Base-by-base conservation (phyloP, 2,329 filamentous ascomycete species). In the Bisporella sp. region DNA sequence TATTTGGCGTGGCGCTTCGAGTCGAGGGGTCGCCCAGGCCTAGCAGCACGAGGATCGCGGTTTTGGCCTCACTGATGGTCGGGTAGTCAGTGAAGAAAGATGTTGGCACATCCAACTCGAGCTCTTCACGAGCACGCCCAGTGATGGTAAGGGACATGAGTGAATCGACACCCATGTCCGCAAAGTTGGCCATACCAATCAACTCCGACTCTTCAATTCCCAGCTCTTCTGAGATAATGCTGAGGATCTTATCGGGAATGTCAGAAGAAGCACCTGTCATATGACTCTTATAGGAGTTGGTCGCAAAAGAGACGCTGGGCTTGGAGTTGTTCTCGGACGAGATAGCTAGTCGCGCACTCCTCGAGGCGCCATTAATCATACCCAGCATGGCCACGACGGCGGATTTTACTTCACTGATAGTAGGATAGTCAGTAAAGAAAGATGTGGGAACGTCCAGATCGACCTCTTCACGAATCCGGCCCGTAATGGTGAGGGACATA, bases 111-210 rank as follows among this genome's bases (percentile, higher is more conserved):
- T 77, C 71, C 1, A 80, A 58, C 39, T 78, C 75, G 4, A 81
- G 64, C 28, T 81, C 76, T 54, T 81, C 77, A 7, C 74, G 73
- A 49, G 81, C 72, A n/a, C 76, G 71, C n/a, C 73, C 75, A 12
- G 71, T 71, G 39, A 81, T 77, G 4, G 75, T 78, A 35, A 81
- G 65, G 1, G 74, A 70, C 66, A 81, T 75, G 28, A 81, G 69
- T 1, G 78, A 81, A 59, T 81, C 78, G n/a, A 80, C 73, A 29
- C 78, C 78, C 1, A 79, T 68, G 50, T 81, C 76, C 4, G 70
- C 67, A 58, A 81, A 80, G 44, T 69, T 71, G 6, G 76, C 75
- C 51, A 74, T 73, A 56, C 80, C 75, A 2, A 69, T 74, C 3
- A 81, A 67, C 58, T 81, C 78, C 35, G 74, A 74, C n/a, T 73